Evolutionary conservation across 805 yeast species (phyloP).

Genomic region (Yarrowia alimentaria): DNA sequence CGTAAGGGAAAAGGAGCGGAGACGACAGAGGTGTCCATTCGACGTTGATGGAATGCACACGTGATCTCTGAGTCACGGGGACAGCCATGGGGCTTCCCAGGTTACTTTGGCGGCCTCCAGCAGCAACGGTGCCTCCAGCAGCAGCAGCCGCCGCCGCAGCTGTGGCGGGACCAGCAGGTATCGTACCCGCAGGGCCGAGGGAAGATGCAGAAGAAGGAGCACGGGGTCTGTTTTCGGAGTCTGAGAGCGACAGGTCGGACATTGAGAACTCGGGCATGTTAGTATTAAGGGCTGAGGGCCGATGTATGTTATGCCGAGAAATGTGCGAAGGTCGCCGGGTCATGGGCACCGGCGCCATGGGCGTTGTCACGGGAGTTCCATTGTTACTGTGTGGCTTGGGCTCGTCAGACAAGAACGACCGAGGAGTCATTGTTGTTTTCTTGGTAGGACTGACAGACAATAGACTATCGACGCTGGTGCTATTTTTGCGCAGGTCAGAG

Average conservation of each 20-base stretch:
- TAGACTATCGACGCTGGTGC: conserved; percentile 1
- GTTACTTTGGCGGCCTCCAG: conserved; percentile 13
- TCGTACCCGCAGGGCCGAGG: conserved; percentile 6
- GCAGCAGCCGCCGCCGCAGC: conserved; percentile 1
- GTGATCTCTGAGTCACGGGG: conserved; percentile 11
- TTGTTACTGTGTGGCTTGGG: conserved; percentile 16
- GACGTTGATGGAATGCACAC: conserved; percentile 36
- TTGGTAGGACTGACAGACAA: conserved; percentile 20
- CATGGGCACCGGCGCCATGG: too few species aligned
- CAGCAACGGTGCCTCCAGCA: neutral
- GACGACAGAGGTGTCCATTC: conserved; percentile 64
- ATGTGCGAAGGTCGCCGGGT: conserved; percentile 13
- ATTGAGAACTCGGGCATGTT: conserved; percentile 21
- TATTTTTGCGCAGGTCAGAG: neutral
- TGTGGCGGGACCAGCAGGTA: neutral
- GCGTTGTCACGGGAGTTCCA: too few species aligned
- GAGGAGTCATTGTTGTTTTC: conserved; percentile 17
- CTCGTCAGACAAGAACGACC: conserved; percentile 13
- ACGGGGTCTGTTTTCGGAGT: conserved; percentile 11
- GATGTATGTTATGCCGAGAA: conserved; percentile 15
- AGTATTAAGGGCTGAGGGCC: conserved; percentile 20
- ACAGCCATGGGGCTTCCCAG: conserved; percentile 21
- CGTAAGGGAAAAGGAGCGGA: conserved; percentile 55
- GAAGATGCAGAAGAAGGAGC: conserved; percentile 17
- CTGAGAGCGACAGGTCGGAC: conserved; percentile 23